Evolutionary conservation across 768 basidiomycete species (phyloP).

Genomic region (Bullera alba): DNA sequence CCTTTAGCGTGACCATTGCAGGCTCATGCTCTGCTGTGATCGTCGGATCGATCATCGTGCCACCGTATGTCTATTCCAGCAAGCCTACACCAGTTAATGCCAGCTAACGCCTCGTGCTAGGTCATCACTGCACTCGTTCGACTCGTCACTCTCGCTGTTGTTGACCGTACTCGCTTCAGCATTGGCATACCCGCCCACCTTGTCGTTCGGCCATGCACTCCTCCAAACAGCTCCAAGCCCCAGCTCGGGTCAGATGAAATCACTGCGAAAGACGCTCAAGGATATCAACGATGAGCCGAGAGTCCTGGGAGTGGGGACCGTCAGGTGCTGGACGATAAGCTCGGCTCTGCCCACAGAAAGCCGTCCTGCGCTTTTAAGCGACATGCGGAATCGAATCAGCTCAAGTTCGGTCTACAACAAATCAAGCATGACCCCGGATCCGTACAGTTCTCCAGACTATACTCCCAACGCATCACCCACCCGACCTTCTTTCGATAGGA

Average conservation of each 20-base stretch:
- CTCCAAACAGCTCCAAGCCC: conserved; percentile 74
- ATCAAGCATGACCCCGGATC: background rate
- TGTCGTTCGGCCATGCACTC: conserved; percentile 74
- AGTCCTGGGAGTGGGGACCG: conserved; percentile 32
- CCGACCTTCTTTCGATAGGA: background rate
- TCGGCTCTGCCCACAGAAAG: conserved; percentile 8
- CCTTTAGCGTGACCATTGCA: conserved; percentile 64
- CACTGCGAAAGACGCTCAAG: conserved; percentile 69
- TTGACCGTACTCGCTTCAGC: conserved; percentile 72
- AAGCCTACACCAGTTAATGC: background rate
- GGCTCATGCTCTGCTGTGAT: conserved; percentile 57
- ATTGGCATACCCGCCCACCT: conserved; percentile 75
- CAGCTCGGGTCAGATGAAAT: conserved; percentile 61
- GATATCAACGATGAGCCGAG: conserved; percentile 54
- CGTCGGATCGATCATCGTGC: conserved; percentile 53
- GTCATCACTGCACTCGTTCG: conserved; percentile 52
- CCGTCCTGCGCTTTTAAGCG: background rate
- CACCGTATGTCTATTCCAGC: conserved; percentile 58
- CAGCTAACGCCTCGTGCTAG: conserved; percentile 7
- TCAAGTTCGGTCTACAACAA: background rate
- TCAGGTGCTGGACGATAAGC: conserved; percentile 19
- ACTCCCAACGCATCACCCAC: background rate
- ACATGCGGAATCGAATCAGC: background rate
- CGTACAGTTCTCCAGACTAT: background rate
- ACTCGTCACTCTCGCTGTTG: conserved; percentile 73